Conservation (phyloP, 352 stramenopile species). For the Globisporangium acanthophoron region DNA sequence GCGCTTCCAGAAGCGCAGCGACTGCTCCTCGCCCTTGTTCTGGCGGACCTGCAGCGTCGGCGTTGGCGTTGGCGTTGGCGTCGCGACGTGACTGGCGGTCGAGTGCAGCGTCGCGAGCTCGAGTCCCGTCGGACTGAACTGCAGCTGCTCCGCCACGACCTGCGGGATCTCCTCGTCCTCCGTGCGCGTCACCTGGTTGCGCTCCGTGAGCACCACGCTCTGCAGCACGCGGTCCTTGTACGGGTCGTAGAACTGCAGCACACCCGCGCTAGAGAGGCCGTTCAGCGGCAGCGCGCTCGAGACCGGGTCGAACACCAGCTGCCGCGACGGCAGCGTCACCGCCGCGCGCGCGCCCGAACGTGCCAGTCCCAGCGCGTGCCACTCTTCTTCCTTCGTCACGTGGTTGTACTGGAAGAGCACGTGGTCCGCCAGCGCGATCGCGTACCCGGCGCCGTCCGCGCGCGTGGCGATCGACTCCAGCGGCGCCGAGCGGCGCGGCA, state of each 20-base stretch:
- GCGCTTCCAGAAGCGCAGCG: conserved; percentile 73
- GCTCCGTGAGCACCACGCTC: conserved; percentile 66
- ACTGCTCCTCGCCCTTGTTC: conserved; percentile 35
- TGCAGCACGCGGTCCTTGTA: conserved; percentile 73
- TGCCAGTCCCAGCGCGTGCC: conserved; percentile 56
- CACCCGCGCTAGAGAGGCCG: conserved; percentile 43
- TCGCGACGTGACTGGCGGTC: conserved; percentile 11
- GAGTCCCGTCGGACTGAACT: conserved; percentile 43
- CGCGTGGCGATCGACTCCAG: conserved; percentile 50
- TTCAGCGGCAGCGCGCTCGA: conserved; percentile 62
- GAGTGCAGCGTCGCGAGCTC: conserved; percentile 63
- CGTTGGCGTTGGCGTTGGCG: conserved; percentile 4
- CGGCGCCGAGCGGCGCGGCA: conserved; percentile 68
- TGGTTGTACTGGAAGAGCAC: conserved; percentile 82
- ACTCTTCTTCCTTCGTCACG: conserved; percentile 71
- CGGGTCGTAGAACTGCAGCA: conserved; percentile 80
- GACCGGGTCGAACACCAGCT: conserved; percentile 60
- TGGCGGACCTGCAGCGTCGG: no score
- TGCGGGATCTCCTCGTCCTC: conserved; percentile 54
- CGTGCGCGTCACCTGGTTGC: conserved; percentile 81
- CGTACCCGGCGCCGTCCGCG: conserved; percentile 51
- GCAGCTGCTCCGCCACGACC: conserved; percentile 42
- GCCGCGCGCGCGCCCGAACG: conserved; percentile 38
- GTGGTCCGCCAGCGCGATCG: conserved; percentile 55
- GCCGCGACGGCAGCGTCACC: conserved; percentile 39